These are phyloP conservation scores for Alternaria alternata DNA, from an alignment of 2,329 filamentous ascomycete genomes.

Conservation along the genomic window DNA sequence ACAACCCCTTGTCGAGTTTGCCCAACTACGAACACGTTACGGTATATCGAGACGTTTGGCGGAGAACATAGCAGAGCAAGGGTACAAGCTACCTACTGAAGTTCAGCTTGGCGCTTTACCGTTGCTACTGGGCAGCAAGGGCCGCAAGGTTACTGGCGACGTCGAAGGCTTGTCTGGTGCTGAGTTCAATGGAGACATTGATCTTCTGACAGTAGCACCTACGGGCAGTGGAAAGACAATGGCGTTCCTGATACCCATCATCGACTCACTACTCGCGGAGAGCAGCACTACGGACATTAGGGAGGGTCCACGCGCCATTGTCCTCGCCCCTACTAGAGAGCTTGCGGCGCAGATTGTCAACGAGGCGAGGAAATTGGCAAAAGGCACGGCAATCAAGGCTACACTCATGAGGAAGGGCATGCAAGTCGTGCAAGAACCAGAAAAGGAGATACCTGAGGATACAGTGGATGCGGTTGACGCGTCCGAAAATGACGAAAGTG, in stretches of 20 bases:
- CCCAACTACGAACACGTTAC: constrained; percentile 74
- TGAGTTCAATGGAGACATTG: constrained; percentile 58
- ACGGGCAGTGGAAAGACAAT: constrained; percentile 97
- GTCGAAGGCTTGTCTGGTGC: constrained; percentile 24
- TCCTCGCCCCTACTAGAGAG: constrained; percentile 61
- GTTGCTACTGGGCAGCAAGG: constrained; percentile 68
- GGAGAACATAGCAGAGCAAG: constrained; percentile 83
- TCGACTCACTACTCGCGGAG: constrained; percentile 71
- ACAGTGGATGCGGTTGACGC: constrained; percentile 44
- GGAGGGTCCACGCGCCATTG: constrained; percentile 50
- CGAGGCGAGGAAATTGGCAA: constrained; percentile 82
- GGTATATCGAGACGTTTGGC: constrained; percentile 76
- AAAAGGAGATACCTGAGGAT: constrained; percentile 54
- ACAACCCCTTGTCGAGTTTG: constrained; percentile 80
- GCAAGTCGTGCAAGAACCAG: constrained; percentile 59
- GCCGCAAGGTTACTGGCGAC: constrained; percentile 51
- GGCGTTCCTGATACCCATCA: constrained; percentile 86
- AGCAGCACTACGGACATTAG: constrained; percentile 29
- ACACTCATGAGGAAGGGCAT: constrained; percentile 87
- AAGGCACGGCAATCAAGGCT: constrained; percentile 79
- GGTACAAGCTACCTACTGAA: constrained; percentile 88
- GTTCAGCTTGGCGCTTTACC: constrained; percentile 90
- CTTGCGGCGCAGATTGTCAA: constrained; percentile 61
- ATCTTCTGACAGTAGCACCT: constrained; percentile 88
- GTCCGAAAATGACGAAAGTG: constrained; percentile 50